Percentiles rank a stretch among this genome's conserved stretches.
Conservation (phyloP, 169 alveolate species). For the Cryptosporidium bovis region DNA sequence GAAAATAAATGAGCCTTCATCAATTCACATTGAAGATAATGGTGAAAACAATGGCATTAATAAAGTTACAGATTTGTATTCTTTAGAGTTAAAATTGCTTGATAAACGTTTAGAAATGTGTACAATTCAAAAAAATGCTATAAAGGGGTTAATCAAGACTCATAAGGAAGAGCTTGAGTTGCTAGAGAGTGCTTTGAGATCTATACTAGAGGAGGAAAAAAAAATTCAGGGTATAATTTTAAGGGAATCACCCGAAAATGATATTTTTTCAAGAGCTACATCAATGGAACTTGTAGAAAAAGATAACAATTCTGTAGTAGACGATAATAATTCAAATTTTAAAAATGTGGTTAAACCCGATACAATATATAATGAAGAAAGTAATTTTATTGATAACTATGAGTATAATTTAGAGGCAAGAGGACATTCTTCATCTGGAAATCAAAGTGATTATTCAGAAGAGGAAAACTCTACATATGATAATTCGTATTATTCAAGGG, state of each 20-base stretch:
- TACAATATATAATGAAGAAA: background rate
- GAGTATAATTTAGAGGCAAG: background rate
- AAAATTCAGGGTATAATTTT: constrained; percentile 6
- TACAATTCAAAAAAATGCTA: constrained; percentile 46
- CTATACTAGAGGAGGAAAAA: constrained; percentile 51
- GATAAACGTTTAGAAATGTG: constrained; percentile 51
- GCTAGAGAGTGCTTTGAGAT: constrained; percentile 58
- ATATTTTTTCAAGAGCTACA: constrained; percentile 13
- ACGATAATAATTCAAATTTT: background rate
- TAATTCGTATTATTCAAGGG: background rate
- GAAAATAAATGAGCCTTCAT: background rate
- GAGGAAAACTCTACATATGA: background rate
- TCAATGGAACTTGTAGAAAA: constrained; percentile 54
- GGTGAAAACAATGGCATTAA: background rate
- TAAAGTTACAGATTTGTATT: background rate
- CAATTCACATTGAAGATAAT: background rate
- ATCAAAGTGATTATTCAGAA: constrained; percentile 1
- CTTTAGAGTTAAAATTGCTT: constrained; percentile 1
- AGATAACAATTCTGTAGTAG: constrained; percentile 1
- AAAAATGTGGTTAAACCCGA: background rate
- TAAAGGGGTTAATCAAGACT: constrained; percentile 18
- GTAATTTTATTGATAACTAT: background rate
- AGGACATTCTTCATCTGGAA: background rate
- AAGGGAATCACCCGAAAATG: constrained; percentile 11
- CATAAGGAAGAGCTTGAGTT: constrained; percentile 38